phyloP scores from a whole-genome alignment of 148 eudicot genomes.

The Silene uniflora region DNA sequence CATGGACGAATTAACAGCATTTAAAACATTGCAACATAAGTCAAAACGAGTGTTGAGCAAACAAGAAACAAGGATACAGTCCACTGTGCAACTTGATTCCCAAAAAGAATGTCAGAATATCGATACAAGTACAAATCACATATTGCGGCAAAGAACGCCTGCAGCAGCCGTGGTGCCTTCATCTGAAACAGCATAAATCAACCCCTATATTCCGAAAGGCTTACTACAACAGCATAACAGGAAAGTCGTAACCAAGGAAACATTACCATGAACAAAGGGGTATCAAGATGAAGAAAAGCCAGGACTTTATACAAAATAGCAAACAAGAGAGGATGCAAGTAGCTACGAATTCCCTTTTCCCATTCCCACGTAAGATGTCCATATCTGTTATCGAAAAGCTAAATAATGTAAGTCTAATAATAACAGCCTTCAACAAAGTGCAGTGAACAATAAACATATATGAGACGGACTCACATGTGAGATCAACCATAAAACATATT shows the following conservation, averaged over 20 bases:
- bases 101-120: conserved; percentile 53
- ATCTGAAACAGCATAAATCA: conserved; percentile 39
- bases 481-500: too few species aligned
- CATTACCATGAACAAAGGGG: conserved; percentile 76
- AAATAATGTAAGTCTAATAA: conserved; percentile 10
- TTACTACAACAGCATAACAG: background rate
- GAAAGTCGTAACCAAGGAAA: background rate
- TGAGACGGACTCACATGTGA: background rate
- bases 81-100: conserved; percentile 66
- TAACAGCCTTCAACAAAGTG: background rate
- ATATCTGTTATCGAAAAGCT: conserved; percentile 45
- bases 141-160: conserved; percentile 72
- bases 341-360: conserved; percentile 76
- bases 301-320: conserved; percentile 71
- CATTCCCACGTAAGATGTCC: conserved; percentile 99
- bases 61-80: conserved; percentile 70
- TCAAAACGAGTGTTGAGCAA: background rate
- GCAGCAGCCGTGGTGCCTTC: conserved; percentile 73
- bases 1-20: background rate
- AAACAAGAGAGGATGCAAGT: conserved; percentile 83
- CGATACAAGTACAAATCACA: conserved; percentile 87
- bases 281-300: conserved; percentile 66
- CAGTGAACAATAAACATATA: background rate
- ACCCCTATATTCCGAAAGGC: background rate
- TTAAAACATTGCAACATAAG: conserved; percentile 1